phyloP scores from a whole-genome alignment of 495 filamentous ascomycete genomes.

The Xylaria acuta region DNA sequence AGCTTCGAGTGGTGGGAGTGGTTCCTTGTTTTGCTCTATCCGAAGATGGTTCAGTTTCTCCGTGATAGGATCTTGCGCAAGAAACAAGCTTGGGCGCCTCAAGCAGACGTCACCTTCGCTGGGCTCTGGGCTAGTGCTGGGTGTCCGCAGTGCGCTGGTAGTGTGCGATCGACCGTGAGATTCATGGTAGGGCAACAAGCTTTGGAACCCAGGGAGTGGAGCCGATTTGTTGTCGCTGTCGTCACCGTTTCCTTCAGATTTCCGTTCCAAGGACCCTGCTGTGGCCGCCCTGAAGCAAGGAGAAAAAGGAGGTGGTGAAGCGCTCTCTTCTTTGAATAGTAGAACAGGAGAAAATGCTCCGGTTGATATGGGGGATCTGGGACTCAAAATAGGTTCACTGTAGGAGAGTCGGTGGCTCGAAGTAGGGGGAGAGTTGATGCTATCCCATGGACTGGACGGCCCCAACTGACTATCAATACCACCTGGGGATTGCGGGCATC shows the following conservation, averaged over 20 bases:
- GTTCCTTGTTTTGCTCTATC: conserved; percentile 21
- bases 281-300: background rate
- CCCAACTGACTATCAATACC: background rate
- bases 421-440: background rate
- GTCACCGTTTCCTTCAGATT: background rate
- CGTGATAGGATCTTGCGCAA: conserved; percentile 31
- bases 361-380: background rate
- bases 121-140: conserved; percentile 28
- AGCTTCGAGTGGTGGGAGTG: conserved; percentile 30
- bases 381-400: background rate
- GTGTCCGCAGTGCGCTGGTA: conserved; percentile 11
- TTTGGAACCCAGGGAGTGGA: background rate
- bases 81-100: background rate
- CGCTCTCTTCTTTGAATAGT: background rate
- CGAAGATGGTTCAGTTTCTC: conserved; percentile 32
- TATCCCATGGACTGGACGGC: background rate
- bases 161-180: background rate
- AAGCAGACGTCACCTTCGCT: conserved; percentile 20
- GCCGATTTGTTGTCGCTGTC: background rate
- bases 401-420: background rate
- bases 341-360: background rate
- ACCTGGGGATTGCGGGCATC: background rate
- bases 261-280: background rate
- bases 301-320: background rate
- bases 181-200: background rate